Evolutionary conservation across 257 asterid species (phyloP).

Genomic region (Avicennia marina): DNA sequence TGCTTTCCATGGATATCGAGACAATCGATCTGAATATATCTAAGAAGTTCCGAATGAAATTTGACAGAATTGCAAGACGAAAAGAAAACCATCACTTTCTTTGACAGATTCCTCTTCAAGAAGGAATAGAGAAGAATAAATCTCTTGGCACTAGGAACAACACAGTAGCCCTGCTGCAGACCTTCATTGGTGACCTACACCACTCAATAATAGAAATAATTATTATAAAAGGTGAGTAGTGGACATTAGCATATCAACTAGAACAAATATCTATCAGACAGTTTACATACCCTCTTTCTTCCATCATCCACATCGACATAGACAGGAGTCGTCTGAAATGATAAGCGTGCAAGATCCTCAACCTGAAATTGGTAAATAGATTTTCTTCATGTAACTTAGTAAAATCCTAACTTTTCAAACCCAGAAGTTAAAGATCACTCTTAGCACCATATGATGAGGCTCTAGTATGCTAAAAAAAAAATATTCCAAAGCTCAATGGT

Average conservation of each 20-base stretch:
- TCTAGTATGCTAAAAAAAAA: too few species aligned
- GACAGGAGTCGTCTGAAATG: constrained; percentile 66
- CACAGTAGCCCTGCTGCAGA: constrained; percentile 90
- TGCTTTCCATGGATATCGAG: constrained; percentile 86
- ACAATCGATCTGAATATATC: constrained; percentile 69
- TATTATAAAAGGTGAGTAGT: neutral
- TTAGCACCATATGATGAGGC: too few species aligned
- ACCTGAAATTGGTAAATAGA: constrained; percentile 46
- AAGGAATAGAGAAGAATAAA: constrained; percentile 89
- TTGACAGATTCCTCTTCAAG: constrained; percentile 72
- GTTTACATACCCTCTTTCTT: constrained; percentile 60
- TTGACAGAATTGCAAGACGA: constrained; percentile 87
- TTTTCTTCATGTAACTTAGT: neutral
- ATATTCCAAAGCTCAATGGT: too few species aligned
- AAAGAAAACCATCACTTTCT: constrained; percentile 99
- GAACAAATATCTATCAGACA: neutral
- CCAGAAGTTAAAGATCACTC: too few species aligned
- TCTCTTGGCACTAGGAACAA: constrained; percentile 76
- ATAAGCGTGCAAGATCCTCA: constrained; percentile 92
- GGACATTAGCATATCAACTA: neutral
- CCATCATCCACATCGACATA: constrained; percentile 88
- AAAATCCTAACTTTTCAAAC: neutral
- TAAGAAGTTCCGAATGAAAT: constrained; percentile 82
- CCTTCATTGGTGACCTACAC: constrained; percentile 91
- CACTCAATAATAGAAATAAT: constrained; percentile 1